Conservation (phyloP, 2,329 filamentous ascomycete species). For the Aspergillus tamarii region DNA sequence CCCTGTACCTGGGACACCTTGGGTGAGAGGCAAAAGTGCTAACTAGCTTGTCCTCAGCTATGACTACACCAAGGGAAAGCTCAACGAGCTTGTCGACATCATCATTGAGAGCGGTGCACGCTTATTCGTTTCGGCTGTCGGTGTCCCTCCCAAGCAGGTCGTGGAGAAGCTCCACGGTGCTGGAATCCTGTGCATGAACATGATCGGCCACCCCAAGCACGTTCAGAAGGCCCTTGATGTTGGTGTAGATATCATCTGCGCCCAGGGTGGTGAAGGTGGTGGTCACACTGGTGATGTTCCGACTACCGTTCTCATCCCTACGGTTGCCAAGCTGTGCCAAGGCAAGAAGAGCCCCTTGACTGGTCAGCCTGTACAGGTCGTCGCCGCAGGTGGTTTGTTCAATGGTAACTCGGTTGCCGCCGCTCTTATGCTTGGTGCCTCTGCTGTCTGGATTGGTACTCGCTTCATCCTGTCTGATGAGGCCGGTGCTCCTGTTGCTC, state of each 20-base stretch:
- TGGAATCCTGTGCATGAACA: conserved; percentile 98
- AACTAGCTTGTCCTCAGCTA: conserved; percentile 64
- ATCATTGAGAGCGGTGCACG: conserved; percentile 89
- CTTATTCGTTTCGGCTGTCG: conserved; percentile 96
- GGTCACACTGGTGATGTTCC: conserved; percentile 95
- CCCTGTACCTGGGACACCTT: background rate
- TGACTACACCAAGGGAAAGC: conserved; percentile 99
- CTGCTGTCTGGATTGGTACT: conserved; percentile 94
- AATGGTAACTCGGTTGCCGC: conserved; percentile 90
- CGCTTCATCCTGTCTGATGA: conserved; percentile 93
- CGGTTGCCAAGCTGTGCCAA: conserved; percentile 80
- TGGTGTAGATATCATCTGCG: conserved; percentile 95
- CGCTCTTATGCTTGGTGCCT: conserved; percentile 87
- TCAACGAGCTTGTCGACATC: conserved; percentile 85
- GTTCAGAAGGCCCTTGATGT: conserved; percentile 92
- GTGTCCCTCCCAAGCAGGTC: conserved; percentile 83
- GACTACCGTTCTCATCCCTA: conserved; percentile 88
- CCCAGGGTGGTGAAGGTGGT: conserved; percentile 95
- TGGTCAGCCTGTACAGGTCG: conserved; percentile 82
- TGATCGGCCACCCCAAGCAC: conserved; percentile 99
- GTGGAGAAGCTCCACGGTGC: conserved; percentile 87
- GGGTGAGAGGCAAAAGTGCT: conserved; percentile 10
- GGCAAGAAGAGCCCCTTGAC: conserved; percentile 85
- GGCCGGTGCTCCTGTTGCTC: conserved; percentile 87
- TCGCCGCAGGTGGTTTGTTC: conserved; percentile 92